Base-by-base conservation (phyloP, 331 rosid genomes). In the Phaseolus coccineus region DNA sequence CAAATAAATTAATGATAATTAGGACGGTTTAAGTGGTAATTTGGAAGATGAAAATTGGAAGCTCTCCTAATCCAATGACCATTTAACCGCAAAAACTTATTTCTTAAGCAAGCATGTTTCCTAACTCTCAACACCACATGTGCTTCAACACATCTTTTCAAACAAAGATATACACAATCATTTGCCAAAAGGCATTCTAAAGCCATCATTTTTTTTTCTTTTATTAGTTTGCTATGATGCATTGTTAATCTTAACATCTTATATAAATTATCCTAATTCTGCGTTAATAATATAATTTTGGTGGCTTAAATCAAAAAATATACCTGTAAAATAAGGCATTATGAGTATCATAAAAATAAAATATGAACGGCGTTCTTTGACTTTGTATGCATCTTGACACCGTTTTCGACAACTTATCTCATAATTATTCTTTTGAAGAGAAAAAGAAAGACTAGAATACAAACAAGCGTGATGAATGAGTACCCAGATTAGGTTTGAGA, bases 81-180 rank as follows among this genome's bases (percentile, higher is more conserved):
- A 16, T 12, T 71, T 63, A 76, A 48, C 73, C 1, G 33, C 52
- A 0, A 64, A 33, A 19, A 24, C 71, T 62, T 63, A 22, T 51
- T 15, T 40, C 55, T 42, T 37, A 80, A 73, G 58, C 4, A 80
- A 73, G 58, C 4, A 74, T 33, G 76, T n/a, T 74, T 63, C 48
- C 52, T 30, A 72, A 27, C 59, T 39, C 59, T 37, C 57, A 27
- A 65, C 70, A 57, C 40, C 10, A 3, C 79, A 80, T 73, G 84
- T 80, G 79, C 74, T 30, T 67, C 71, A 57, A 57, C 52, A 58
- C 63, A 30, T 42, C 42, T 46, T 78, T 71, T 33, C 62, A 47
- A 69, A 76, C 37, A 35, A 8, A 63, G 35, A 19, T 27, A 58
- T 25, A 56, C 2, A 40, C 58, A 61, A 62, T 59, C 39, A 10